Conservation (phyloP, 2,329 filamentous ascomycete genomes). For the Colletotrichum liaoningense region DNA sequence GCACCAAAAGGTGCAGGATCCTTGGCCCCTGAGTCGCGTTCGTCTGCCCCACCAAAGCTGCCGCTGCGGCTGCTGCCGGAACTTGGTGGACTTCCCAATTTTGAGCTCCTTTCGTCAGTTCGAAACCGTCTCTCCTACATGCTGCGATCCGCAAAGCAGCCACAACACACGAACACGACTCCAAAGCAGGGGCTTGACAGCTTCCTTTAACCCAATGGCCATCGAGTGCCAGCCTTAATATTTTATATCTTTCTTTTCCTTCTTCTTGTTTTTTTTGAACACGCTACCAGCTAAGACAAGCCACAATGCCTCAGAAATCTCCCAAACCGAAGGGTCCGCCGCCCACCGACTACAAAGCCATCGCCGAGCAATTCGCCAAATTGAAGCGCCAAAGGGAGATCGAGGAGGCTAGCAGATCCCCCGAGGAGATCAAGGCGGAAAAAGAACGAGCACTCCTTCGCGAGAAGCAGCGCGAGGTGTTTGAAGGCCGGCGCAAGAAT, state of each 20-base stretch:
- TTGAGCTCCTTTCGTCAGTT: slow-evolving; percentile 30
- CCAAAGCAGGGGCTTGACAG: slow-evolving; percentile 29
- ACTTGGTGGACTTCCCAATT: slow-evolving; percentile 14
- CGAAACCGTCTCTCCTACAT: slow-evolving; percentile 7
- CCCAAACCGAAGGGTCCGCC: slow-evolving; percentile 24
- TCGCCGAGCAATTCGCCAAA: slow-evolving; percentile 64
- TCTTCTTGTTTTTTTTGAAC: slow-evolving; percentile 5
- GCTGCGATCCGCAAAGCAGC: slow-evolving; percentile 5
- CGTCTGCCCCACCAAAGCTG: slow-evolving; percentile 32
- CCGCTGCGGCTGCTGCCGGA: slow-evolving; percentile 16
- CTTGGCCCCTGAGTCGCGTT: slow-evolving; percentile 14
- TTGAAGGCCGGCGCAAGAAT: slow-evolving; percentile 60
- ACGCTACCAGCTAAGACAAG: background rate
- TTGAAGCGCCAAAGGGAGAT: slow-evolving; percentile 62
- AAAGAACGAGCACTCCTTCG: slow-evolving; percentile 50
- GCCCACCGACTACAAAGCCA: slow-evolving; percentile 61
- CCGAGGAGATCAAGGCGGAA: slow-evolving; percentile 38
- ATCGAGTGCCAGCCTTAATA: slow-evolving; percentile 27
- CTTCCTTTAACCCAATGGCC: slow-evolving; percentile 29
- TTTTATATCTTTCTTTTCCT: slow-evolving; percentile 20
- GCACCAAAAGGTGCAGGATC: slow-evolving; percentile 14
- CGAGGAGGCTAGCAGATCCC: slow-evolving; percentile 50
- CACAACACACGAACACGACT: slow-evolving; percentile 12
- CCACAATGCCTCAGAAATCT: slow-evolving; percentile 33
- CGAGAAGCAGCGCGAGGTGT: slow-evolving; percentile 56